A percentile compares a stretch with the other conserved stretches of the same genome.
Evolutionary conservation across 208 protist genomes (phyloP).

Genomic region (Acanthamoeba healyi): DNA sequence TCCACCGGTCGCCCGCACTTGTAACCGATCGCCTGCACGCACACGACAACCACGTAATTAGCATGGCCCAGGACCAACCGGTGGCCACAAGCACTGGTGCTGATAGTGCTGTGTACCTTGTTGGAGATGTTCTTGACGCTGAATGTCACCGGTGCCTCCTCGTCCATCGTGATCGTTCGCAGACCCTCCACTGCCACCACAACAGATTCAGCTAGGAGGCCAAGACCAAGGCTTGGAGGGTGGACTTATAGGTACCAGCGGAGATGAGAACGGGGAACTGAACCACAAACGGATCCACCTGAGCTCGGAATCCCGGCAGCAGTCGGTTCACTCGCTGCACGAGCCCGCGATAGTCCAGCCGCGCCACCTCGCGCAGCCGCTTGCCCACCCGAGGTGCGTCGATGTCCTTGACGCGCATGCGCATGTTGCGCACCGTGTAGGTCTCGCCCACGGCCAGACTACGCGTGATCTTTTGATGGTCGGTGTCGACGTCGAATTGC

Average conservation of each 20-base stretch:
- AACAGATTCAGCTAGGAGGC: too few species aligned
- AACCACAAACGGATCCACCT: slow-evolving; percentile 48
- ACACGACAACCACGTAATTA: background rate
- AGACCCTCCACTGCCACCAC: slow-evolving; percentile 1
- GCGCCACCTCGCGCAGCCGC: slow-evolving; percentile 29
- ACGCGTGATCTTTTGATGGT: background rate
- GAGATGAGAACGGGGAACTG: slow-evolving; percentile 67
- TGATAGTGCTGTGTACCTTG: background rate
- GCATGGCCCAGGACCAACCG: too few species aligned
- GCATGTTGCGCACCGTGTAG: slow-evolving; percentile 22
- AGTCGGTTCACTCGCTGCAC: slow-evolving; percentile 28
- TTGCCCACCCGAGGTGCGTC: background rate
- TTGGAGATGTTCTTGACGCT: slow-evolving; percentile 45
- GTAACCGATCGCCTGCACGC: background rate
- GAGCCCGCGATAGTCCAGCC: slow-evolving; percentile 44
- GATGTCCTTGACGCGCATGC: slow-evolving; percentile 15
- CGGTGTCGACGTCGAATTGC: background rate
- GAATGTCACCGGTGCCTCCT: slow-evolving; percentile 44
- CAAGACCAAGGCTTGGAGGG: too few species aligned
- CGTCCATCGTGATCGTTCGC: background rate
- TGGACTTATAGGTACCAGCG: slow-evolving; percentile 8
- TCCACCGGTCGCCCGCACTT: slow-evolving; percentile 5
- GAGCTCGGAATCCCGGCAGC: slow-evolving; percentile 9
- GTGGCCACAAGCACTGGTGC: too few species aligned
- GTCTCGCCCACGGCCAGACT: slow-evolving; percentile 14